These are phyloP conservation scores for Candida boleticola DNA, from an alignment of 805 yeast species.

Conservation along the genomic window DNA sequence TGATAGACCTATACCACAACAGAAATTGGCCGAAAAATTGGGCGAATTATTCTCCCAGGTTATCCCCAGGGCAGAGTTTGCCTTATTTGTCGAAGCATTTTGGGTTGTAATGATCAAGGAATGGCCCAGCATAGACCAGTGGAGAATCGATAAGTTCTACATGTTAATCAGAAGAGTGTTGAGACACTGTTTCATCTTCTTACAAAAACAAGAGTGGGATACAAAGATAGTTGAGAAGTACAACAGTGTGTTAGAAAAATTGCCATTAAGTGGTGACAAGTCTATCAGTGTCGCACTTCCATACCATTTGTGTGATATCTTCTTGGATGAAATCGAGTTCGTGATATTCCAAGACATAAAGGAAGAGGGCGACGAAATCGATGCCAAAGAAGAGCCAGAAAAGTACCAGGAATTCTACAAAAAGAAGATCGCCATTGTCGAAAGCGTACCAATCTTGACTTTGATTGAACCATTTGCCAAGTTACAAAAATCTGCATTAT, in stretches of 20 bases:
- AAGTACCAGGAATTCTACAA: constrained; percentile 31
- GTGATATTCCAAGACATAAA: constrained; percentile 51
- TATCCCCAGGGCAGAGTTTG: constrained; percentile 42
- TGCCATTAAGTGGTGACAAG: constrained; percentile 57
- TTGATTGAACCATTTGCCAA: constrained; percentile 61
- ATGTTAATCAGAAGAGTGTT: constrained; percentile 76
- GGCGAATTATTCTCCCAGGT: constrained; percentile 53
- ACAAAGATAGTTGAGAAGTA: constrained; percentile 44
- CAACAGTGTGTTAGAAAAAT: constrained; percentile 37
- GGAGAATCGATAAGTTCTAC: constrained; percentile 85
- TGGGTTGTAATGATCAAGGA: constrained; percentile 78
- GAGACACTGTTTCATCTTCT: constrained; percentile 58
- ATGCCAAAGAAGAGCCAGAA: constrained; percentile 29
- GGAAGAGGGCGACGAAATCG: constrained; percentile 40
- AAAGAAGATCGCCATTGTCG: constrained; percentile 31
- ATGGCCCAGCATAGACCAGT: constrained; percentile 82
- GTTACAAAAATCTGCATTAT: constrained; percentile 46
- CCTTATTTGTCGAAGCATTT: constrained; percentile 64
- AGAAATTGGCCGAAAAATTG: constrained; percentile 69
- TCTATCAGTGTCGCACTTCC: constrained; percentile 74
- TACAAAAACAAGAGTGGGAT: constrained; percentile 57
- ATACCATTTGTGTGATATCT: constrained; percentile 80
- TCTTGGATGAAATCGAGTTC: constrained; percentile 78
- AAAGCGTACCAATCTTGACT: constrained; percentile 49
- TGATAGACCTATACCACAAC: constrained; percentile 92